Conservation (phyloP, 495 filamentous ascomycete species). For the Glonium stellatum region DNA sequence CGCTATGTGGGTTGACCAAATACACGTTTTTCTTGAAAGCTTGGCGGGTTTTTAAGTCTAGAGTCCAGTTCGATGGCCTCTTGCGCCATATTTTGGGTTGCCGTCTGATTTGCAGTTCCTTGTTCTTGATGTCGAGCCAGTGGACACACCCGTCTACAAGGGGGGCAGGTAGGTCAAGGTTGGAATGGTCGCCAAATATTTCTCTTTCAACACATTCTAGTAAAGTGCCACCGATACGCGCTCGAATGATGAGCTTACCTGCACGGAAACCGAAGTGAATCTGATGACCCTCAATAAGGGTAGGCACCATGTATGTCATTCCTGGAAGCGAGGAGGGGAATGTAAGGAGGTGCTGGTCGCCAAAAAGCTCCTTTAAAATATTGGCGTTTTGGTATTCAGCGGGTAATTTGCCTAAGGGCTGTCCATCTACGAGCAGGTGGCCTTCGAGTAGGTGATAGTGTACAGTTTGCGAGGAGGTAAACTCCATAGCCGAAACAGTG, state of each 20-base stretch:
- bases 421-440: constrained; percentile 43
- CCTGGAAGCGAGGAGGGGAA: constrained; percentile 42
- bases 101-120: constrained; percentile 30
- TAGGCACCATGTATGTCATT: constrained; percentile 42
- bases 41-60: constrained; percentile 25
- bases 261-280: constrained; percentile 47
- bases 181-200: constrained; percentile 22
- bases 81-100: constrained; percentile 21
- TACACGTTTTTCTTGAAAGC: constrained; percentile 4
- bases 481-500: constrained; percentile 22
- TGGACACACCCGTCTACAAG: constrained; percentile 28
- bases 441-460: constrained; percentile 46
- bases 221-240: constrained; percentile 8
- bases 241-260: constrained; percentile 37
- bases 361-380: constrained; percentile 44
- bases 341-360: constrained; percentile 40
- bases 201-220: constrained; percentile 37
- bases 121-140: constrained; percentile 29
- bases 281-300: constrained; percentile 29
- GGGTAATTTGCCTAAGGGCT: constrained; percentile 44
- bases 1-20: constrained; percentile 27
- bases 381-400: constrained; percentile 35
- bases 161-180: constrained; percentile 26
- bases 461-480: constrained; percentile 25
- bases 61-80: constrained; percentile 23